Percentiles rank a stretch among this genome's conserved stretches.
phyloP scores from a whole-genome alignment of 108 stramenopile species.

The Skeletonema costatum region DNA sequence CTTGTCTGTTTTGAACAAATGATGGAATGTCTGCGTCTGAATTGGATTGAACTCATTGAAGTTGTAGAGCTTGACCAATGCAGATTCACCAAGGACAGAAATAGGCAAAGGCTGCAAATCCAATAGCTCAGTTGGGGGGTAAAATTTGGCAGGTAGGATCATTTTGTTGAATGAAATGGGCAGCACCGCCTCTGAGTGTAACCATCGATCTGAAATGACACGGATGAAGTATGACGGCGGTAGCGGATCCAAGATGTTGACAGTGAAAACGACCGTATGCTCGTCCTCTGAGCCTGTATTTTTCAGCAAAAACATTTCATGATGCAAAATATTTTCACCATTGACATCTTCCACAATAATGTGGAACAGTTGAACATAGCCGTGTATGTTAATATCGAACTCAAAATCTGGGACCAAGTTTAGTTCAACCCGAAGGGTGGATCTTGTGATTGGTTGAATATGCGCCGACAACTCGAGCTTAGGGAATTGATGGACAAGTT shows the following conservation, averaged over 20 bases:
- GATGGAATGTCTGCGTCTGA: slow-evolving; percentile 97
- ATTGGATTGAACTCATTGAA: slow-evolving; percentile 95
- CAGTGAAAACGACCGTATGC: slow-evolving; percentile 89
- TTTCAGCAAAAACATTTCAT: slow-evolving; percentile 90
- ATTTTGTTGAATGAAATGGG: slow-evolving; percentile 96
- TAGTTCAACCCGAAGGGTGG: slow-evolving; percentile 93
- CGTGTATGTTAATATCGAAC: slow-evolving; percentile 93
- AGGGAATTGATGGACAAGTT: slow-evolving; percentile 97
- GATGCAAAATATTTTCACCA: slow-evolving; percentile 93
- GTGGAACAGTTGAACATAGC: slow-evolving; percentile 91
- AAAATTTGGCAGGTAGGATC: slow-evolving; percentile 96
- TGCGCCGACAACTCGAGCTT: slow-evolving; percentile 91
- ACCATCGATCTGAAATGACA: slow-evolving; percentile 96
- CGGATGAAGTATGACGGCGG: slow-evolving; percentile 97
- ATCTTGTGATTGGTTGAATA: slow-evolving; percentile 97
- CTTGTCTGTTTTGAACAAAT: slow-evolving; percentile 90
- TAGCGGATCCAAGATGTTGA: slow-evolving; percentile 94
- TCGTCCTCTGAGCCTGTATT: slow-evolving; percentile 82
- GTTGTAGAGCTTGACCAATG: slow-evolving; percentile 70
- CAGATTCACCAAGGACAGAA: slow-evolving; percentile 76
- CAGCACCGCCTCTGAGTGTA: slow-evolving; percentile 90
- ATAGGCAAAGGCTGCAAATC: slow-evolving; percentile 95
- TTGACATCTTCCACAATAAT: slow-evolving; percentile 97
- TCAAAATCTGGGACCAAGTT: slow-evolving; percentile 92
- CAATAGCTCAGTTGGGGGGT: slow-evolving; percentile 94